These are phyloP conservation scores for Fraxinus ornus DNA, from an alignment of 305 asterid species.

Conservation along the genomic window DNA sequence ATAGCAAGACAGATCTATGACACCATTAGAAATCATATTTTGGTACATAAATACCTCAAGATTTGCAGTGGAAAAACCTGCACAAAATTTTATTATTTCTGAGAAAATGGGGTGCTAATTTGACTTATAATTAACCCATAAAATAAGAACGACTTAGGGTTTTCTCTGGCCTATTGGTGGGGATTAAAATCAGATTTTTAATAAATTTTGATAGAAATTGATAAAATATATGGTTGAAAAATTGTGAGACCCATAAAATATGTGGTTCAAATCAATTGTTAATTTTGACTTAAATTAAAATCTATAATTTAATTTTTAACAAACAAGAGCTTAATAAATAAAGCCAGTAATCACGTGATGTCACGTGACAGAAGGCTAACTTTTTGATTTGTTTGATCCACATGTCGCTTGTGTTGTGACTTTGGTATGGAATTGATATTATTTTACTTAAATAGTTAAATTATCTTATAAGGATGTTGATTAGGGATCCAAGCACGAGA, in stretches of 20 bases:
- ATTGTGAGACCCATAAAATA: neutral
- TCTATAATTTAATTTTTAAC: neutral
- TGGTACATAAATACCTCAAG: neutral
- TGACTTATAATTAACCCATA: constrained; percentile 27
- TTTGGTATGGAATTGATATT: constrained; percentile 37
- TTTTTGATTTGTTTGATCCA: constrained; percentile 31
- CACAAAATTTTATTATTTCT: constrained; percentile 10
- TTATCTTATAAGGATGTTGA: constrained; percentile 51
- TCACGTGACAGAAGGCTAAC: constrained; percentile 66
- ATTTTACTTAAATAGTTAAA: constrained; percentile 30
- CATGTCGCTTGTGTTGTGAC: constrained; percentile 55
- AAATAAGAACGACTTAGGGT: neutral
- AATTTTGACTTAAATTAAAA: no score
- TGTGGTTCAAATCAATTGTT: no score
- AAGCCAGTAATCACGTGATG: constrained; percentile 64
- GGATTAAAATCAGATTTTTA: no score
- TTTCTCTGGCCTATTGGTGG: no score
- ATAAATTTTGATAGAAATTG: no score
- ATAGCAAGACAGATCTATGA: constrained; percentile 47
- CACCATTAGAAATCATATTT: constrained; percentile 30
- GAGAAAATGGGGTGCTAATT: neutral
- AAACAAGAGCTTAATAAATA: neutral
- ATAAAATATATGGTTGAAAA: neutral
- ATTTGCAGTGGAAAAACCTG: constrained; percentile 24
- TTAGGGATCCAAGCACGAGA: constrained; percentile 61